A percentile compares a stretch with the other conserved stretches of the same genome.
These are phyloP conservation scores for Hypomyces perniciosus DNA, from an alignment of 2,329 filamentous ascomycete genomes.

Conservation along the genomic window DNA sequence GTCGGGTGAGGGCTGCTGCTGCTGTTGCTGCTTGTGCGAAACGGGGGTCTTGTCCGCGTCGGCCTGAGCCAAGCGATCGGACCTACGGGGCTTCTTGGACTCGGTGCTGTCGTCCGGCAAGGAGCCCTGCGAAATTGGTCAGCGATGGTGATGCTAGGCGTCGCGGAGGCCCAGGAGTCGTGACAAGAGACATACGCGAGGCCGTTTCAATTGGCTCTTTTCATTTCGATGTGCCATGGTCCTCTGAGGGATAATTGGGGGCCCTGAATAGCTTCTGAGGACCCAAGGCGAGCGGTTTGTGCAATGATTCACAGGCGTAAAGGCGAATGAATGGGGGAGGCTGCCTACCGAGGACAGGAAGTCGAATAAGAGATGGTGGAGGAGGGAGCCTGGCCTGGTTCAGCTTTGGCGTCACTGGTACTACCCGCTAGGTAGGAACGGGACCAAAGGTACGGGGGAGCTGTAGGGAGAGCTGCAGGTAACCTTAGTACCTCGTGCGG, in stretches of 20 bases:
- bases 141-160: slow-evolving; percentile 17
- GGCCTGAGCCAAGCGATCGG: slow-evolving; percentile 60
- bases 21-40: slow-evolving; percentile 53
- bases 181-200: slow-evolving; percentile 51
- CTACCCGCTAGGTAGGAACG: slow-evolving; percentile 1
- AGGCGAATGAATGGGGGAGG: slow-evolving; percentile 12
- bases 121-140: slow-evolving; percentile 49
- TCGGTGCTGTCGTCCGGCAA: slow-evolving; percentile 58
- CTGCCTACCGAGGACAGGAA: slow-evolving; percentile 25
- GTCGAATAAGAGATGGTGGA: slow-evolving; percentile 20
- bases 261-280: slow-evolving; percentile 2
- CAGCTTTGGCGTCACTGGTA: slow-evolving; percentile 10
- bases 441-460: neutral
- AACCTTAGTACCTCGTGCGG: neutral
- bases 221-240: slow-evolving; percentile 57
- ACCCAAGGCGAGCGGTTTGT: slow-evolving; percentile 6
- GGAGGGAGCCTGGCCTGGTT: slow-evolving; percentile 18
- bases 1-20: slow-evolving; percentile 64
- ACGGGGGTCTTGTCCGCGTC: slow-evolving; percentile 51
- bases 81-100: slow-evolving; percentile 78
- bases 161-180: slow-evolving; percentile 9
- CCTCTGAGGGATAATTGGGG: slow-evolving; percentile 18
- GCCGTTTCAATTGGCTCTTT: slow-evolving; percentile 81
- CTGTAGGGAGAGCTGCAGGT: neutral
- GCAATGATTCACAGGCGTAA: slow-evolving; percentile 4